Base-by-base conservation (phyloP, 306 rosid genomes). In the Sophora flavescens region DNA sequence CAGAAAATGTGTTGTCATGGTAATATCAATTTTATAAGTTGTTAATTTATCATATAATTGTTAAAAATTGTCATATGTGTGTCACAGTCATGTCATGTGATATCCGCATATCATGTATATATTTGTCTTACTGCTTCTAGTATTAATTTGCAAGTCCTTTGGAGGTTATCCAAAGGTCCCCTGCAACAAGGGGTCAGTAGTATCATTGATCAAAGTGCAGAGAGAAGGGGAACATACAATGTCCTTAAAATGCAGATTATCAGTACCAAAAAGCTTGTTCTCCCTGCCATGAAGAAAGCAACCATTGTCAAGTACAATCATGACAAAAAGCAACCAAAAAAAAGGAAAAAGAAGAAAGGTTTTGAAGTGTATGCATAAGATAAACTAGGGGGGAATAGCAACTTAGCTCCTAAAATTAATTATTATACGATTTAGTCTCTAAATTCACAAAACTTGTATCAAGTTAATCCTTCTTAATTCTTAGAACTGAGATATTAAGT, bases 201-300 rank as follows among this genome's bases (percentile, higher is more conserved):
- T 54, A 42, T 22, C 1, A 38, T 22, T 36, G 51, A 13, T 14
- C 17, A 18, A 38, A 51, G 42, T 39, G n/a, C 58, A 68, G 72
- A 35, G 52, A 45, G 52, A 45, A 60, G 78, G 74, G 80, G 58
- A 84, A 89, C 95, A 67, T 90, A 90, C 97, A 9, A 81, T 73
- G 67, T 89, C 92, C 56, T 83, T 80, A 22, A 87, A 78, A 63
- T 81, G 85, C 84, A 87, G 57, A 79, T 79, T 77, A 77, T 82
- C 89, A 74, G 77, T 83, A 67, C 84, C 89, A 58, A 83, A 84
- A 81, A 42, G 60, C 93, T 89, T 72, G 90, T 63, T 84, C 82
- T 86, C 77, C 74, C 97, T 90, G 96, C 77, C 79, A 89, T 62
- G 82, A 78, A 75, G 28, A 69, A 85, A 86, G 52, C 8, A 78